Base-by-base conservation (phyloP, 495 filamentous ascomycete species). In the Massariosphaeria phaeospora region DNA sequence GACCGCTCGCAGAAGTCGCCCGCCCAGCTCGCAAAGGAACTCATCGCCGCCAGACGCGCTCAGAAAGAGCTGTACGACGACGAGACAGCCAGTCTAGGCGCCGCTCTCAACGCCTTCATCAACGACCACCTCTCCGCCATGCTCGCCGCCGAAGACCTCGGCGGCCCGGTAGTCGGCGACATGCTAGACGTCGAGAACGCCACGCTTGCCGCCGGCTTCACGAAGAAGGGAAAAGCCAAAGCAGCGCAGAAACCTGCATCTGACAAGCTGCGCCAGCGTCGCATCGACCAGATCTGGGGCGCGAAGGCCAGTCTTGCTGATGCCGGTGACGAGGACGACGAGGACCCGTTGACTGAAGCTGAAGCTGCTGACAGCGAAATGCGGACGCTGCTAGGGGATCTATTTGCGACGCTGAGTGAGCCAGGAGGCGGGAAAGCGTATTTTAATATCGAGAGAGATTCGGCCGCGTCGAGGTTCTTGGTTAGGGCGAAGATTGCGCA, bases 91-190 rank as follows among this genome's bases (percentile, higher is more conserved):
- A 73, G 68, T 8, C 70, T 93, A 21, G 75, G 84, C 12, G 72
- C 74, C 24, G 77, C 79, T 2, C 74, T 94, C 17, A 76, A 85
- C 59, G 75, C 70, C n/a, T 95, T 95, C 51, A 80, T 91, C 15
- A 78, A 85, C 50, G 72, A 82, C 13, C 77, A 84, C 35, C 77
- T 96, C 2, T 86, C 85, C 5, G 70, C 77, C 0, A 89, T 91
- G 88, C 73, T 96, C 26, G 89, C 89, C 12, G 87, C 86, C 0
- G 90, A 96, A 71, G 86, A 88, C 62, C 75, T 89, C 9, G 90
- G 90, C 4, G 90, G 90, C 0, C 89, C 90, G 0, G 83, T 88
- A 6, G 87, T 91, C 0, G 90, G 90, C 10, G 84, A 89, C 57
- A 70, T 81, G 36, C 68, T 82, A 49, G 81, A 84, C 11, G 73